Evolutionary conservation across 768 basidiomycete genomes (phyloP).

Genomic region (Termitomyces sp.): DNA sequence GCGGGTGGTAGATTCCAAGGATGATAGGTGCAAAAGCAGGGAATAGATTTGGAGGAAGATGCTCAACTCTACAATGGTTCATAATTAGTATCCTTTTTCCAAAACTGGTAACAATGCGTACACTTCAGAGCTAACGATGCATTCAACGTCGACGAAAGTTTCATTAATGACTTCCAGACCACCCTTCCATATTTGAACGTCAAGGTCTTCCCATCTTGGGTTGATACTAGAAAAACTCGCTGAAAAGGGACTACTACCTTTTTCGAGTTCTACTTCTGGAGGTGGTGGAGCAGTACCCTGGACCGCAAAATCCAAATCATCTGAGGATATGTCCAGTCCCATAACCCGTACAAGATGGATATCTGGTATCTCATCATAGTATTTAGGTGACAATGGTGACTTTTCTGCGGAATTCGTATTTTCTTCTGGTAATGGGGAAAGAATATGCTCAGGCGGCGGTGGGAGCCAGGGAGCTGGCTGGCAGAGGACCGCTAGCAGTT

Average conservation of each 20-base stretch:
- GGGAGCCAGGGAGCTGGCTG: conserved; percentile 71
- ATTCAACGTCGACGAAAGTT: conserved; percentile 57
- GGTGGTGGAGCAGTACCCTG: conserved; percentile 38
- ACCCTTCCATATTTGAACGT: conserved; percentile 69
- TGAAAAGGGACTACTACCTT: conserved; percentile 16
- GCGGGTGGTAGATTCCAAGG: conserved; percentile 75
- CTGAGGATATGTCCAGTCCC: conserved; percentile 61
- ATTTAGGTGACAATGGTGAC: conserved; percentile 21
- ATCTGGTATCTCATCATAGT: conserved; percentile 46
- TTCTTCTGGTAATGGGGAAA: conserved; percentile 10
- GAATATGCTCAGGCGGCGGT: conserved; percentile 31
- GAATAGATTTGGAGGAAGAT: conserved; percentile 56
- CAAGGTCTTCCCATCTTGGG: conserved; percentile 64
- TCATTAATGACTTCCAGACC: conserved; percentile 64
- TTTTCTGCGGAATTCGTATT: conserved; percentile 11
- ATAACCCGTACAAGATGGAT: conserved; percentile 51
- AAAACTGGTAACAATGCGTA: conserved; percentile 28
- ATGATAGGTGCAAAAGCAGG: conserved; percentile 62
- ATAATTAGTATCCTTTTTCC: not conserved
- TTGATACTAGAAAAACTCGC: conserved; percentile 22
- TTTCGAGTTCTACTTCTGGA: conserved; percentile 14
- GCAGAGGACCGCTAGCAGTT: conserved; percentile 61
- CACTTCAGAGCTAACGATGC: conserved; percentile 81
- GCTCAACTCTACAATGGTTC: conserved; percentile 61
- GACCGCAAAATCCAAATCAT: conserved; percentile 51